Evolutionary conservation across 2,329 filamentous ascomycete genomes (phyloP), one percentile per base, ranked within the genome.

Genomic region (Fusarium veterinarium): DNA sequence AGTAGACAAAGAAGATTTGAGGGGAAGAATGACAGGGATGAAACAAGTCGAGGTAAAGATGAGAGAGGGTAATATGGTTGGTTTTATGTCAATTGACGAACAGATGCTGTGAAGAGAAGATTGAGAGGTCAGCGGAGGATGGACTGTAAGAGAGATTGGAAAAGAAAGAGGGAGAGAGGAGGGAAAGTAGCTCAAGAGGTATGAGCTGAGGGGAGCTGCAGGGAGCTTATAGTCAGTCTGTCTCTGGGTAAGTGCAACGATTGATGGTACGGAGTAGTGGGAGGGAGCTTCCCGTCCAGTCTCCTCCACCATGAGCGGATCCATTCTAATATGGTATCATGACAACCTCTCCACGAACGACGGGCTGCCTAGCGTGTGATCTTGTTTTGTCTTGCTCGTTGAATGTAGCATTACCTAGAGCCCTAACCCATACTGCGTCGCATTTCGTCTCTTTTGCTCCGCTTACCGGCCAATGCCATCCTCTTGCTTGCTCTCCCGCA

Each of bases 1-100:
- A 68, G 71, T 56, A 63, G 40, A 57, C 44, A 67, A 63, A 73
- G 49, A 49, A 73, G 57, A 72, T 60, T 73, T 59, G 57, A 61
- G 56, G 23, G 58, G 31, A 49, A 48, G 41, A 44, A 35, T 41
- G 45, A 52, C 61, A 55, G 57, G 66, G 66, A 44, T 57, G 38
- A 41, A 57, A 44, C 37, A 45, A 73, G 45, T 58, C 35, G 41
- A 56, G 23, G 40, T 41, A 51, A 48, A 53, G 42, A 55, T 31
- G 46, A 57, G 42, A 64, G 33, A 40, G 42, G 25, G 37, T 30
- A 38, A 35, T 38, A 53, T 40, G n/a, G 53, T 35, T 28, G 17
- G 23, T 45, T 42, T 31, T 37, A 55, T 67, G 45, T 31, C 58
- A 74, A 68, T 71, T 52, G 45, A 48, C 51, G 42, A 68, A 68